These are phyloP conservation scores for Ilex asprella DNA, from an alignment of 257 asterid genomes.

Conservation along the genomic window DNA sequence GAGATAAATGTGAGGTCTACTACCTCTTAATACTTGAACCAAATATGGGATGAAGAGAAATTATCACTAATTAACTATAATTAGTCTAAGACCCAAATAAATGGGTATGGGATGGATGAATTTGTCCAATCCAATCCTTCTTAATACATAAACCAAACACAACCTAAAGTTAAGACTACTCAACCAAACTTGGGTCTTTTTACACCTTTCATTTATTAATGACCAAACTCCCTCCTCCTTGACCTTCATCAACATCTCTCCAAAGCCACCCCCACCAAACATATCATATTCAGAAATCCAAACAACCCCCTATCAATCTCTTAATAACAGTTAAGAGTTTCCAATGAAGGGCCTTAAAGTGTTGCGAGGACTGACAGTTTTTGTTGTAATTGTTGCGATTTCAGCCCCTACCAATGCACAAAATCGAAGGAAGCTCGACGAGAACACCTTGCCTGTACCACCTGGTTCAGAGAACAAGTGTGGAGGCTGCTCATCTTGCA, in stretches of 20 bases:
- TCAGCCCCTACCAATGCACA: conserved; percentile 11
- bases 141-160: no score
- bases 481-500: conserved; percentile 61
- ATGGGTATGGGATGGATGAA: no score
- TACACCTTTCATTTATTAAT: conserved; percentile 5
- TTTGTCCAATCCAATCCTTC: no score
- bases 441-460: conserved; percentile 8
- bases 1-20: no score
- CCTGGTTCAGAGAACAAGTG: conserved; percentile 54
- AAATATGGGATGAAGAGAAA: no score
- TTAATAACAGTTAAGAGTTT: not conserved
- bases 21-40: no score
- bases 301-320: no score
- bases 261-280: conserved; percentile 4
- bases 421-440: conserved; percentile 28
- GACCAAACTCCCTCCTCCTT: conserved; percentile 4
- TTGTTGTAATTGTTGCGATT: conserved; percentile 12
- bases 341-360: conserved; percentile 1
- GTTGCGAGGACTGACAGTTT: conserved; percentile 3
- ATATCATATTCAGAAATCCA: conserved; percentile 3
- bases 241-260: not conserved
- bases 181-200: conserved; percentile 7
- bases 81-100: no score
- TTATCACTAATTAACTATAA: no score
- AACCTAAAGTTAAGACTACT: not conserved